Evolutionary conservation across 2,329 filamentous ascomycete species (phyloP), one percentile per base, ranked within the genome.

Genomic region (Cladosporium austrohemisphaericum): DNA sequence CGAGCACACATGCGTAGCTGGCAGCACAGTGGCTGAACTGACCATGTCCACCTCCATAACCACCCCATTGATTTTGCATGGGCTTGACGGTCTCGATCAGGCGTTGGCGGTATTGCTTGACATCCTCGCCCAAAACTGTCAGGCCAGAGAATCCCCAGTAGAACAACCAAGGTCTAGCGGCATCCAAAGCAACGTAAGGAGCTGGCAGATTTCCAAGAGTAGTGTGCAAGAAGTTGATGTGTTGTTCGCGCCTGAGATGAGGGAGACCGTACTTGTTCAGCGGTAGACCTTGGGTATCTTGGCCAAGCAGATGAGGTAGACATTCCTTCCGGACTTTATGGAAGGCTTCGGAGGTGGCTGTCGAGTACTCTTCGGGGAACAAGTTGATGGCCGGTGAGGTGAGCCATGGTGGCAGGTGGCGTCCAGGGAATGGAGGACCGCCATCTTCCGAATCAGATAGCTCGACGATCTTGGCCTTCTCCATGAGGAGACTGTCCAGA

Each of bases 21-120:
- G 88, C 85, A 50, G 93, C 93, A 58, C 93, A 79, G 69, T 98
- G 93, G 46, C 88, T 90, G 57, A 81, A 77, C 65, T 97, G 93
- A 22, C 92, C 90, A 67, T 90, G 86, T n/a, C 93, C 91, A 55
- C 92, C 93, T 45, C 90, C 93, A 66, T 95, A 95, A 2, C 93
- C 93, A 43, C 93, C 93, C 13, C 76, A 76, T 18, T 75, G 68
- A 67, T 96, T 94, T 70, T 97, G 93, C 70, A 92, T 84, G 36
- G 88, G 81, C 40, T 76, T 77, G 43, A 93, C 84, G 5, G 91
- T 96, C 52, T 83, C 79, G 22, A 69, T 75, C 56, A 72, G 80
- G 70, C 79, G 76, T 56, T 85, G 73, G 49, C 84, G 80, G 67
- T 88, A 92, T 49, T 66, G 61, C 6, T 71, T 73, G 31, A 81